Evolutionary conservation across 441 rosid species (phyloP), one percentile per base, ranked within the genome.

Genomic region (Daphne laureola): DNA sequence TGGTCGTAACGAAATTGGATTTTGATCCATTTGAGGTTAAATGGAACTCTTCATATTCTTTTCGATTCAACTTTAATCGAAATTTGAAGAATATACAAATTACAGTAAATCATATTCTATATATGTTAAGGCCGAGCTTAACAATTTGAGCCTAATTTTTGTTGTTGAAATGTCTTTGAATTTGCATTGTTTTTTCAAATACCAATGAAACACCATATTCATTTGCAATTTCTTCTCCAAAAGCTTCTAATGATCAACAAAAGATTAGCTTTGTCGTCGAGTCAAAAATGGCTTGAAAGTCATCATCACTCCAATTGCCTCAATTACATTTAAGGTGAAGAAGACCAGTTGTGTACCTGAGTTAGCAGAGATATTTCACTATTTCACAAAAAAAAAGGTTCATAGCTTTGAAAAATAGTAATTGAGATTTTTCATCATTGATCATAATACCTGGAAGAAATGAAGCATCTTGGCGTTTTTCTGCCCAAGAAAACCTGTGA

Each of bases 401-500:
- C 23, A 18, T 18, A 18, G 3, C 23, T 18, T 40, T 9, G 50
- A 44, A 51, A 17, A 47, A 26, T 4, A 17, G 15, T 21, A n/a
- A 9, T 41, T 43, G 46, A 46, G 36, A 5, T 14, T 14, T 55
- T 55, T 40, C 21, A 50, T 46, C 43, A 2, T 11, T 7, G 17
- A 12, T 5, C 46, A 42, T 18, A 31, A 8, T 77, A 90, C 97
- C 96, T 38, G 96, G 96, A 35, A 87, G 78, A 58, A 91, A 77
- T 25, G 71, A 14, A 17, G 80, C 80, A 59, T 80, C 66, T 27
- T 52, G 93, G 57, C 86, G 90, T 73, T 71, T 88, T 53, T 83
- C 85, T 8, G 87, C 82, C 96, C 95, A 87, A 14, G 95, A 87
- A 69, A 83, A 80, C 17, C 95, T 90, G 80, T 51, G 51, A 62